phyloP scores from a whole-genome alignment of 352 stramenopile species.

The Nothophytophthora sp. region DNA sequence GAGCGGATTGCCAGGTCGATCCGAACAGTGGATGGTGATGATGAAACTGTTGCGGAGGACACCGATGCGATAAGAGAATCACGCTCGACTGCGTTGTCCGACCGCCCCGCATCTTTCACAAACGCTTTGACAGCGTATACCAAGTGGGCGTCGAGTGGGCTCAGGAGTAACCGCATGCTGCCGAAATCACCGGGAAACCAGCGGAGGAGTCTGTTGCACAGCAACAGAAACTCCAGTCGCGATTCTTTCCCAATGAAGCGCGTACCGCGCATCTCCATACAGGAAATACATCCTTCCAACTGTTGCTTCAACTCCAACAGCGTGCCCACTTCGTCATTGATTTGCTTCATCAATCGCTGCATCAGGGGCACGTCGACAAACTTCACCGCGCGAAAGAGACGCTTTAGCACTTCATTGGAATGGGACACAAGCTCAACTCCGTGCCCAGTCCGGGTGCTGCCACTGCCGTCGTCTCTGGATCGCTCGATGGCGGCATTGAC shows the following conservation, averaged over 20 bases:
- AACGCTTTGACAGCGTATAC: constrained; percentile 30
- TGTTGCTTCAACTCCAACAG: constrained; percentile 35
- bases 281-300: constrained; percentile 39
- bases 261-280: constrained; percentile 27
- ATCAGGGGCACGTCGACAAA: constrained; percentile 24
- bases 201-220: constrained; percentile 42
- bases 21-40: constrained; percentile 22
- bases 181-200: constrained; percentile 46
- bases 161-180: constrained; percentile 30
- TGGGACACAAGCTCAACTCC: constrained; percentile 23
- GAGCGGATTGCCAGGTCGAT: constrained; percentile 39
- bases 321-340: constrained; percentile 19
- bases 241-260: constrained; percentile 41
- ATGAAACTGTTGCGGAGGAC: constrained; percentile 4
- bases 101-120: constrained; percentile 29
- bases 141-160: constrained; percentile 32
- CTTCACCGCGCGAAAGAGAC: constrained; percentile 31
- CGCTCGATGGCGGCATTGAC: constrained; percentile 25
- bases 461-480: constrained; percentile 1
- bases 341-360: constrained; percentile 15
- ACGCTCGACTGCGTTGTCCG: background rate
- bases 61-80: background rate
- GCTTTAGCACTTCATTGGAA: constrained; percentile 26
- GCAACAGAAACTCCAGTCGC: constrained; percentile 32
- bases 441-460: background rate